Percentiles rank a stretch among this genome's conserved stretches.
These are phyloP conservation scores for Leccinum arenicola DNA, from an alignment of 768 basidiomycete genomes.

Conservation along the genomic window DNA sequence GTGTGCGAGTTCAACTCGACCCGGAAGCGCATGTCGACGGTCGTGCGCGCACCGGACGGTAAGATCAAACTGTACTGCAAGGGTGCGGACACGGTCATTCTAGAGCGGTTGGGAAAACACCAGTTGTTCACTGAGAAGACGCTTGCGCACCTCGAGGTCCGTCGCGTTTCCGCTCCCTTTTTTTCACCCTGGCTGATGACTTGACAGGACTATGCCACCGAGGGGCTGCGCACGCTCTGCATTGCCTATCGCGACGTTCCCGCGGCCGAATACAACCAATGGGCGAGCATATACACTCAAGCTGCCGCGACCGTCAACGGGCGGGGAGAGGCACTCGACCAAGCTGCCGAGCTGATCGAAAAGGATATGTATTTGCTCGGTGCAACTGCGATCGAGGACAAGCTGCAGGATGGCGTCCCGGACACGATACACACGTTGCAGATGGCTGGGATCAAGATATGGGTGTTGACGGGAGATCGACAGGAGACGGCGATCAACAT, in stretches of 20 bases:
- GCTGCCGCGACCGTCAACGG: conserved; percentile 96
- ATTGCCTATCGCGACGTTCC: conserved; percentile 72
- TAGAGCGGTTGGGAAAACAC: conserved; percentile 85
- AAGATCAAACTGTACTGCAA: conserved; percentile 95
- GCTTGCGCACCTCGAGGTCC: conserved; percentile 83
- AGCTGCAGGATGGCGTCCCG: conserved; percentile 96
- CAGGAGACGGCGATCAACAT: conserved; percentile 99
- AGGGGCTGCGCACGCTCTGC: conserved; percentile 93
- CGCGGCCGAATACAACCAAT: conserved; percentile 42
- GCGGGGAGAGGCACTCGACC: conserved; percentile 90
- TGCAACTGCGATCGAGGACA: conserved; percentile 98
- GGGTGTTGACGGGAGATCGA: conserved; percentile 97
- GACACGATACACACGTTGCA: conserved; percentile 97
- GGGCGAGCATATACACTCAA: conserved; percentile 84
- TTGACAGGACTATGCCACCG: conserved; percentile 88
- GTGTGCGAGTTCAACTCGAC: conserved; percentile 99
- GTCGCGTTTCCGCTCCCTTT: conserved; percentile 4
- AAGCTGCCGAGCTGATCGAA: conserved; percentile 94
- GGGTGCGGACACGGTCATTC: conserved; percentile 96
- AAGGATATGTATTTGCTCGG: conserved; percentile 90
- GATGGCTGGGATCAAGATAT: conserved; percentile 98
- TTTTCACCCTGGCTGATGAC: background rate
- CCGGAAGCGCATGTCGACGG: conserved; percentile 95
- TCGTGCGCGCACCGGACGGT: conserved; percentile 84
- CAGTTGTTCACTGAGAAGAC: conserved; percentile 87